Percentiles rank a stretch among this genome's conserved stretches.
Conservation (phyloP, 768 basidiomycete genomes). For the Dioszegia crocea region DNA sequence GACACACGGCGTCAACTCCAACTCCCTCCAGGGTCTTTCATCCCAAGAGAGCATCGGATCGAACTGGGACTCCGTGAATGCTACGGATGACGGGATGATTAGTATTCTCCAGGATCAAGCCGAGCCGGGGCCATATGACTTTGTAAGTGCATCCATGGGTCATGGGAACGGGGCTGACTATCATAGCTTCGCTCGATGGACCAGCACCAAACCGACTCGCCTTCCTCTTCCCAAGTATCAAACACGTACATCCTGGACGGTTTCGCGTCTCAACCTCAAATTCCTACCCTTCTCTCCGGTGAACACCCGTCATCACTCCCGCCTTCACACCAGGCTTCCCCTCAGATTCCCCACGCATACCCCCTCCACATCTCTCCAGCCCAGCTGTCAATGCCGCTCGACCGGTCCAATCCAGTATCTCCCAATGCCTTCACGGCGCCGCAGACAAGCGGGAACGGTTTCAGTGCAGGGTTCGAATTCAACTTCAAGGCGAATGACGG, state of each 20-base stretch:
- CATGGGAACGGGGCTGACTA: too few relatives aligned
- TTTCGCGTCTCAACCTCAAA: neutral
- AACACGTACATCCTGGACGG: neutral
- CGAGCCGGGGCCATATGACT: neutral
- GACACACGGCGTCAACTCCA: neutral
- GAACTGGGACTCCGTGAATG: slow-evolving; percentile 5
- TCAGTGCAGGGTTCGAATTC: neutral
- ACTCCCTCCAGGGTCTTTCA: neutral
- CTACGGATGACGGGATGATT: slow-evolving; percentile 7
- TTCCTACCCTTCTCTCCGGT: neutral
- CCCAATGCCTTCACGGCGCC: neutral
- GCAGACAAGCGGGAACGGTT: neutral
- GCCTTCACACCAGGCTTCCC: neutral
- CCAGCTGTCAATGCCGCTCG: neutral
- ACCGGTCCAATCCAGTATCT: neutral
- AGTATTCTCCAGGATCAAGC: slow-evolving; percentile 2
- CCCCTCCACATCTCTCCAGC: neutral
- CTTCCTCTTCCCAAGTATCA: neutral
- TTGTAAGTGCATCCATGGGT: neutral
- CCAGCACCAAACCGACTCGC: neutral
- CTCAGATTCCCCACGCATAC: neutral
- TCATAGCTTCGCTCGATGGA: too few relatives aligned
- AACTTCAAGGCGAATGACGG: neutral
- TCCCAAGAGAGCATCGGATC: slow-evolving; percentile 17
- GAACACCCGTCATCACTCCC: neutral